phyloP scores from a whole-genome alignment of 1,284 basidiomycete genomes.

The Filobasidium uniguttulatum region DNA sequence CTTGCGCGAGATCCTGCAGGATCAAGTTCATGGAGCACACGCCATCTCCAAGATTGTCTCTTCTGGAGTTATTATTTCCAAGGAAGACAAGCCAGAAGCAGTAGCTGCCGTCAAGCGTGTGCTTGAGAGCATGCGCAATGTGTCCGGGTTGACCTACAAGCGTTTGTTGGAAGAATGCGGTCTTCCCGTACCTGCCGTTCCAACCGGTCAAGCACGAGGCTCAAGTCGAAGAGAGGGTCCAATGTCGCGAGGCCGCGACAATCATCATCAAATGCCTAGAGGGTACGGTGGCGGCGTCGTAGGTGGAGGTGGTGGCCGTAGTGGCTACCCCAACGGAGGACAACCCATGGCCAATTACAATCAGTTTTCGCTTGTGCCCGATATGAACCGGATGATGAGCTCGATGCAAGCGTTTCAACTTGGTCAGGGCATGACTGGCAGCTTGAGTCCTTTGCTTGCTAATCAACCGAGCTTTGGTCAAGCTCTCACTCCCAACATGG shows the following conservation, averaged over 20 bases:
- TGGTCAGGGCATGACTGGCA: slow-evolving; percentile 15
- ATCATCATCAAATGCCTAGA: neutral
- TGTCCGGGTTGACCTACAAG: slow-evolving; percentile 81
- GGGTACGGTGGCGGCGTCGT: neutral
- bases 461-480: slow-evolving; percentile 30
- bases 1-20: slow-evolving; percentile 80
- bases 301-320: slow-evolving; percentile 9
- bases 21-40: slow-evolving; percentile 88
- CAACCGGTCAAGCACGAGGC: slow-evolving; percentile 2
- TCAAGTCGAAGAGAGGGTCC: neutral
- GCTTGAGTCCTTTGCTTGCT: slow-evolving; percentile 23
- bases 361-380: slow-evolving; percentile 8
- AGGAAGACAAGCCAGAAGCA: slow-evolving; percentile 51
- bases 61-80: slow-evolving; percentile 66
- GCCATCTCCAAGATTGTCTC: slow-evolving; percentile 79
- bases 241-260: slow-evolving; percentile 1
- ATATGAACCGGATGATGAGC: slow-evolving; percentile 18
- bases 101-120: slow-evolving; percentile 78
- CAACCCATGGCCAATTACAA: slow-evolving; percentile 12
- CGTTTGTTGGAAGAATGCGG: slow-evolving; percentile 87
- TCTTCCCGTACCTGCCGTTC: slow-evolving; percentile 47
- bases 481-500: slow-evolving; percentile 18
- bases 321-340: slow-evolving; percentile 9
- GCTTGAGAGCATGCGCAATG: slow-evolving; percentile 72
- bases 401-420: slow-evolving; percentile 19